Evolutionary conservation across 2,329 filamentous ascomycete species (phyloP), one percentile per base, ranked within the genome.

Genomic region (Rutstroemia sp.): DNA sequence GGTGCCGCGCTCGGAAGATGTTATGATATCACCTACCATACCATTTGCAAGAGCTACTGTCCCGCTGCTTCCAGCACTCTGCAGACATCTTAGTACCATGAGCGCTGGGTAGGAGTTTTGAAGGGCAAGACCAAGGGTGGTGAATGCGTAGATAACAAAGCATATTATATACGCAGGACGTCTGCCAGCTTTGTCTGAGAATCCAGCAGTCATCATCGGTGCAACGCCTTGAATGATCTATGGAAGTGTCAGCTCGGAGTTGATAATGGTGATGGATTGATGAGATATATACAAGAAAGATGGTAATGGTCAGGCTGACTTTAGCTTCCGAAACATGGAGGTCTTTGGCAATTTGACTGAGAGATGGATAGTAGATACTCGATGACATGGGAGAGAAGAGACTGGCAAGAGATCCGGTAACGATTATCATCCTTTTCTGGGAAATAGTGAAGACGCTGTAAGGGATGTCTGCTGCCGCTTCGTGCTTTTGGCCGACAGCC

Each of bases 21-120:
- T 85, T 14, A 80, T 74, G 5, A 86, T 72, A 65, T 89, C 86
- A 0, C 81, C 81, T 1, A 88, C 77, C 0, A 88, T 78, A 0
- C 79, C 85, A 21, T 74, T 74, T 0, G 74, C 74, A 2, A 88
- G 72, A 0, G 83, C 77, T 1, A 86, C 73, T 0, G 82, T 85
- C 0, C 77, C 79, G 3, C 23, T 23, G 23, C 23, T 23, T 23
- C 23, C 23, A 4, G 23, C 23, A 5, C 23, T 23, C 23, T 85
- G 82, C 2, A 84, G 64, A 60, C 75, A 77, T 2, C 81, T 73
- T 2, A 84, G 67, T 0, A 78, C 72, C 19, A 85, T 60, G 2
- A 85, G 67, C 1, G 77, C 71, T 0, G 71, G 69, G 57, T 79
- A 81, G 59, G 65, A 75, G 5, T 71, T 73, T 25, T 75, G 72